phyloP scores from a whole-genome alignment of 2,329 filamentous ascomycete genomes.

The Hortaea werneckii region DNA sequence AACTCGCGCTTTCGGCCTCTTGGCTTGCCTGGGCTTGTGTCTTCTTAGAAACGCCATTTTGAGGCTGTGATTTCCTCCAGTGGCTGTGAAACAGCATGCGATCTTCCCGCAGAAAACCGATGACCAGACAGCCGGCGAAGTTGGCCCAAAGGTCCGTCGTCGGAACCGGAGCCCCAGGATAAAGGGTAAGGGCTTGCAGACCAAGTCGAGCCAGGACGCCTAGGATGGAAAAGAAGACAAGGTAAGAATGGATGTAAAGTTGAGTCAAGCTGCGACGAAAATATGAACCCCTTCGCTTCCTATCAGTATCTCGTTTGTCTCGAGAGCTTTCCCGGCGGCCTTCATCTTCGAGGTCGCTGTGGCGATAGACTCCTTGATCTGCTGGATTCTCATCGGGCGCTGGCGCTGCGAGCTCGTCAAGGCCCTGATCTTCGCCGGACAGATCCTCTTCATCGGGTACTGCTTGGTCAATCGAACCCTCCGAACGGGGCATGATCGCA shows the following conservation, averaged over 20 bases:
- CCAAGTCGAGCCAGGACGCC: conserved; percentile 74
- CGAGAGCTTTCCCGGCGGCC: not conserved
- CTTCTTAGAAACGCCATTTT: too few species aligned
- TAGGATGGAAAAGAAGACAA: conserved; percentile 73
- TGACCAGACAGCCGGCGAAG: conserved; percentile 62
- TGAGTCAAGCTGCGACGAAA: conserved; percentile 1
- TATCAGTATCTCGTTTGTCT: not conserved
- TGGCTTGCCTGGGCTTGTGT: not conserved
- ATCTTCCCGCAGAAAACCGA: conserved; percentile 76
- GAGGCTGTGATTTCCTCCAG: conserved; percentile 33
- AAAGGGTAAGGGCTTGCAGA: conserved; percentile 63
- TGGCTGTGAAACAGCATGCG: conserved; percentile 59
- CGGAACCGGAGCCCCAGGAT: conserved; percentile 60
- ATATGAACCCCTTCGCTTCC: not conserved
- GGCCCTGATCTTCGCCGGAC: conserved; percentile 1
- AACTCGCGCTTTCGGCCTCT: conserved; percentile 28
- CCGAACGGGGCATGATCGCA: too few species aligned
- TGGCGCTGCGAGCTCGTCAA: conserved; percentile 11
- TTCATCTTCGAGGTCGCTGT: conserved; percentile 6
- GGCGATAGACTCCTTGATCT: conserved; percentile 3
- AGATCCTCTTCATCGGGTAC: not conserved
- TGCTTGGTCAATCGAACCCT: not conserved
- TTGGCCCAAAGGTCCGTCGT: conserved; percentile 76
- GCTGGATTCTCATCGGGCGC: conserved; percentile 11
- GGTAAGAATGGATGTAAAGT: conserved; percentile 59